Conservation (phyloP, 225 moss, liverwort and hornwort genomes). For the Lunularia cruciata region DNA sequence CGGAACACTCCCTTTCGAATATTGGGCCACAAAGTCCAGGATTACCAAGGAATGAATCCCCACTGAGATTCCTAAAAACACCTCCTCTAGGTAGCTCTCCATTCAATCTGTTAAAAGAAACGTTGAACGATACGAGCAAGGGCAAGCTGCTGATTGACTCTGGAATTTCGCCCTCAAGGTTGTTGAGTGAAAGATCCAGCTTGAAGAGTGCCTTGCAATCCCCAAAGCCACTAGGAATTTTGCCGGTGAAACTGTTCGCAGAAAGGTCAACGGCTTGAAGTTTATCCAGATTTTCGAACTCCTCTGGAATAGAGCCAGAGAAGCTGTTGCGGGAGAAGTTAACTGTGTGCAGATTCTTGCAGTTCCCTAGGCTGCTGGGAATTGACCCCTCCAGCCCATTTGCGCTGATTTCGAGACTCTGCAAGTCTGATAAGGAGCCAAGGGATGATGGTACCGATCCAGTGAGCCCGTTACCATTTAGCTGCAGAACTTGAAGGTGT, state of each 20-base stretch:
- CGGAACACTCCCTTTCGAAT: too few species aligned
- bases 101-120: conserved; percentile 52
- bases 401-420: too few species aligned
- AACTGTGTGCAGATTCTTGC: background rate
- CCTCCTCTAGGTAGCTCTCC: conserved; percentile 39
- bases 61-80: background rate
- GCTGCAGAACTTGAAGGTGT: conserved; percentile 11
- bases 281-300: conserved; percentile 31
- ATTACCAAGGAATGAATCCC: background rate
- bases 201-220: conserved; percentile 46
- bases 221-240: conserved; percentile 31
- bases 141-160: conserved; percentile 49
- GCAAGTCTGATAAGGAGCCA: conserved; percentile 23
- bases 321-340: conserved; percentile 27
- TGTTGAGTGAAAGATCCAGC: conserved; percentile 58
- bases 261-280: conserved; percentile 20
- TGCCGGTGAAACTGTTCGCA: background rate
- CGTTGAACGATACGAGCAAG: conserved; percentile 64
- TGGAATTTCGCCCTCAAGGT: conserved; percentile 62
- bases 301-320: conserved; percentile 32
- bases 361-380: conserved; percentile 29
- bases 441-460: conserved; percentile 23
- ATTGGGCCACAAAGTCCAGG: too few species aligned
- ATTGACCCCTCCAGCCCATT: conserved; percentile 23
- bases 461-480: conserved; percentile 20